Percentiles rank a stretch among this genome's conserved stretches.
Conservation (phyloP, 768 basidiomycete genomes). For the Phanerodontia chrysosporium region DNA sequence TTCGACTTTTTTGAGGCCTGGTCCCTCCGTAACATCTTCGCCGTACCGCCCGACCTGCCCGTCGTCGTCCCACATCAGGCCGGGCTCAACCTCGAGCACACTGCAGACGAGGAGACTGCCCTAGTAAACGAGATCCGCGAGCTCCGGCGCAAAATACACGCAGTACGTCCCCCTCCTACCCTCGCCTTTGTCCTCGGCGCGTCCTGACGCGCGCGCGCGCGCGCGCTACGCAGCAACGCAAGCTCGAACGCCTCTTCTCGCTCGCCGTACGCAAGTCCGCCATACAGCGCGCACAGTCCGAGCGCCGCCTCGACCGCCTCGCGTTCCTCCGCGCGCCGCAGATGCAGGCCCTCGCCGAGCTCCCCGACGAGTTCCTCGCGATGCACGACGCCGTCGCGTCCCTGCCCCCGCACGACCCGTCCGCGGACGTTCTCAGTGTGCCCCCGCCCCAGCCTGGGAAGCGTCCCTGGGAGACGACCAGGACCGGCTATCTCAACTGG, state of each 20-base stretch:
- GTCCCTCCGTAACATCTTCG: conserved; percentile 85
- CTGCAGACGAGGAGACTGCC: conserved; percentile 47
- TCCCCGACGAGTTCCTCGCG: conserved; percentile 37
- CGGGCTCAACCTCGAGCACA: conserved; percentile 59
- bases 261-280: conserved; percentile 48
- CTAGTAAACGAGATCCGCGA: conserved; percentile 66
- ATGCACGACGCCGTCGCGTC: conserved; percentile 47
- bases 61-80: conserved; percentile 76
- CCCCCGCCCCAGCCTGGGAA: conserved; percentile 54
- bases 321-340: conserved; percentile 40
- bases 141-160: conserved; percentile 61
- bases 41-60: conserved; percentile 62
- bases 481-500: conserved; percentile 77
- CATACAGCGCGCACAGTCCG: conserved; percentile 42
- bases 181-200: neutral
- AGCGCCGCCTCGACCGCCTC: conserved; percentile 38
- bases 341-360: conserved; percentile 33
- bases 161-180: conserved; percentile 42
- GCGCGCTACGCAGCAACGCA: conserved; percentile 75
- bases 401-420: conserved; percentile 36
- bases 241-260: conserved; percentile 51
- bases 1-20: conserved; percentile 92
- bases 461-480: conserved; percentile 73
- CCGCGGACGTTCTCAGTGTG: conserved; percentile 6
- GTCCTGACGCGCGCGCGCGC: neutral